A percentile compares a stretch with the other conserved stretches of the same genome.
Evolutionary conservation across 1,284 basidiomycete species (phyloP).

Genomic region (Austroboletus novae-zelandiae): DNA sequence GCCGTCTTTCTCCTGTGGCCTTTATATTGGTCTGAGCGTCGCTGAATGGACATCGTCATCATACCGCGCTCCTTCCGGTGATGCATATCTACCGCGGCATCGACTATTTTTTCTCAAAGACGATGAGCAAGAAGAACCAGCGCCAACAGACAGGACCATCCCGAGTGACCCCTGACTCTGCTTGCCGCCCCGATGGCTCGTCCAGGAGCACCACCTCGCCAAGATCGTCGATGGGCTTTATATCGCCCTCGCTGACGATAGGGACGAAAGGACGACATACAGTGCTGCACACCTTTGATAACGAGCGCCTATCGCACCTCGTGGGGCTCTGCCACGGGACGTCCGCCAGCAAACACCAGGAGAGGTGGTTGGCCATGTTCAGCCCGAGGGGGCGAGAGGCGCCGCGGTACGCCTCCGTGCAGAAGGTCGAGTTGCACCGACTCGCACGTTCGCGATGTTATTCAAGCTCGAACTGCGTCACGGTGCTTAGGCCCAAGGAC

Average conservation of each 20-base stretch:
- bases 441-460: background rate
- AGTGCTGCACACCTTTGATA: background rate
- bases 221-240: slow-evolving; percentile 13
- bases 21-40: slow-evolving; percentile 6
- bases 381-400: slow-evolving; percentile 6
- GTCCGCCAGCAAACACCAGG: background rate
- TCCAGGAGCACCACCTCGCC: slow-evolving; percentile 4
- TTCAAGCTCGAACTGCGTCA: too few relatives aligned
- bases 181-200: background rate
- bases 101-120: slow-evolving; percentile 5
- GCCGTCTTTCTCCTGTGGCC: background rate
- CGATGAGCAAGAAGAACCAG: background rate
- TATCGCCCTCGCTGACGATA: slow-evolving; percentile 12
- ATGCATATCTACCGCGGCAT: background rate
- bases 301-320: slow-evolving; percentile 14
- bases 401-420: background rate
- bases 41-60: slow-evolving; percentile 7
- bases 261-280: slow-evolving; percentile 6
- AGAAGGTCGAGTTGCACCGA: slow-evolving; percentile 9
- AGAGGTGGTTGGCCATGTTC: background rate
- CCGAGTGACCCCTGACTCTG: background rate
- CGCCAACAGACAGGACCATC: too few relatives aligned
- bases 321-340: slow-evolving; percentile 8
- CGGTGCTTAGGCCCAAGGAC: slow-evolving; percentile 2
- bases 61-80: background rate